Percentiles rank a stretch among this genome's conserved stretches.
phyloP scores from a whole-genome alignment of 345 rosid genomes.

The Trapa bicornis region DNA sequence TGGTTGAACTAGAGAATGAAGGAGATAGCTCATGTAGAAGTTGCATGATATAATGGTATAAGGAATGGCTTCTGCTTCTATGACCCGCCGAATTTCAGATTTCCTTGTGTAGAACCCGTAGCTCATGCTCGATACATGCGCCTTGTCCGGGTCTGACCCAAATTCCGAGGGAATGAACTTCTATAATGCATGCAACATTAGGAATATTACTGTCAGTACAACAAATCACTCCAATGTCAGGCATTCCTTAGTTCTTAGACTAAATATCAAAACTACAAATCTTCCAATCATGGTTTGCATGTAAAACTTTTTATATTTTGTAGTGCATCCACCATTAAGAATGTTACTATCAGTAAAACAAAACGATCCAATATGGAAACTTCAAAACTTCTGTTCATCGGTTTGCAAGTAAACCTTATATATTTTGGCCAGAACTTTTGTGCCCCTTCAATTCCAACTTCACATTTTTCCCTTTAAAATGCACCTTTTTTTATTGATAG shows the following conservation, averaged over 20 bases:
- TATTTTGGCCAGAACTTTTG: not conserved
- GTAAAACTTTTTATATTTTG: not conserved
- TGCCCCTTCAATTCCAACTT: not conserved
- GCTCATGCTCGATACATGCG: slow-evolving; percentile 46
- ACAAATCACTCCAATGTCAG: not conserved
- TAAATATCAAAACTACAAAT: not conserved
- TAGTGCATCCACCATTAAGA: no score
- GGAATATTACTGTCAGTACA: not conserved
- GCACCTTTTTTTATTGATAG: not conserved
- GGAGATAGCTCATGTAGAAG: slow-evolving; percentile 44
- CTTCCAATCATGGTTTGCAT: not conserved
- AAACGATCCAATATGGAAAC: no score
- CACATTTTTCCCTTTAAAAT: not conserved
- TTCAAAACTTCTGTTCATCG: no score
- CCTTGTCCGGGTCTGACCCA: slow-evolving; percentile 63
- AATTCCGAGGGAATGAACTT: slow-evolving; percentile 82
- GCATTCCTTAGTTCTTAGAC: not conserved
- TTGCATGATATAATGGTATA: slow-evolving; percentile 60
- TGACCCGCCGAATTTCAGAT: slow-evolving; percentile 51
- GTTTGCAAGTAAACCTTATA: no score
- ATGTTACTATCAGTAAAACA: no score
- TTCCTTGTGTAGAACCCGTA: slow-evolving; percentile 42
- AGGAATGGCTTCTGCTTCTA: slow-evolving; percentile 58
- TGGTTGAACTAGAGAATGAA: slow-evolving; percentile 67
- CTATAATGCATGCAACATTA: slow-evolving; percentile 23